phyloP scores from a whole-genome alignment of 2,329 filamentous ascomycete species.

The Ampelomyces quisqualis region DNA sequence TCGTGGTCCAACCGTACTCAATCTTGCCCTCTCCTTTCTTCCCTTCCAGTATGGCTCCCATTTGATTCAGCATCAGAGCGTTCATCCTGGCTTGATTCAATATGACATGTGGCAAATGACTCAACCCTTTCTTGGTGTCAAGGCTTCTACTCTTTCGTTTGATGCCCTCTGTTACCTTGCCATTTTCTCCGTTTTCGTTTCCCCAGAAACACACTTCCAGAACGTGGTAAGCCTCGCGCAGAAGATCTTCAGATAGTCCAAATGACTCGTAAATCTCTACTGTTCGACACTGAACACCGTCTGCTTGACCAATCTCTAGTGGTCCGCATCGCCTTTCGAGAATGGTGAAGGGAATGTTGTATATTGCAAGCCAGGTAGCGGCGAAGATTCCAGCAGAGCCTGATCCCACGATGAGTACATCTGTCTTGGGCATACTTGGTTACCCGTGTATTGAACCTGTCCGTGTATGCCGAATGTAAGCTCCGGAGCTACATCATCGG shows the following conservation, averaged over 20 bases:
- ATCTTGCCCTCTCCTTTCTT: conserved; percentile 41
- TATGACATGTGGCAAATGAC: conserved; percentile 65
- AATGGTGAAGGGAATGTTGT: conserved; percentile 58
- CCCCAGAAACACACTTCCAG: conserved; percentile 60
- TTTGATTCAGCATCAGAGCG: conserved; percentile 55
- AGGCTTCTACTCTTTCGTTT: conserved; percentile 47
- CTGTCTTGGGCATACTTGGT: conserved; percentile 34
- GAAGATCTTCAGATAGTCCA: conserved; percentile 62
- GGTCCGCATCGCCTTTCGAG: conserved; percentile 59
- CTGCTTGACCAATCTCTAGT: conserved; percentile 61
- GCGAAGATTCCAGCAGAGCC: conserved; percentile 64
- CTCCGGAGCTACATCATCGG: conserved; percentile 13
- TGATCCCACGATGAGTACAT: conserved; percentile 62
- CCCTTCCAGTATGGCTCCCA: conserved; percentile 43
- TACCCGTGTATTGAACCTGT: background rate
- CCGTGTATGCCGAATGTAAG: conserved; percentile 5
- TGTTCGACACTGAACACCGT: conserved; percentile 65
- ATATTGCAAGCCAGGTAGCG: conserved; percentile 61
- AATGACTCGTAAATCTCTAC: conserved; percentile 74
- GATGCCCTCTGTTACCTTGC: conserved; percentile 46
- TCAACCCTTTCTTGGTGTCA: conserved; percentile 61
- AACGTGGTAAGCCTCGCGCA: conserved; percentile 67
- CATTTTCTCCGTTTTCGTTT: conserved; percentile 24
- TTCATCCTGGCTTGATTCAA: conserved; percentile 73
- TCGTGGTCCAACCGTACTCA: conserved; percentile 58